Conservation (phyloP, 495 filamentous ascomycete genomes). For the Acidomyces sp. region DNA sequence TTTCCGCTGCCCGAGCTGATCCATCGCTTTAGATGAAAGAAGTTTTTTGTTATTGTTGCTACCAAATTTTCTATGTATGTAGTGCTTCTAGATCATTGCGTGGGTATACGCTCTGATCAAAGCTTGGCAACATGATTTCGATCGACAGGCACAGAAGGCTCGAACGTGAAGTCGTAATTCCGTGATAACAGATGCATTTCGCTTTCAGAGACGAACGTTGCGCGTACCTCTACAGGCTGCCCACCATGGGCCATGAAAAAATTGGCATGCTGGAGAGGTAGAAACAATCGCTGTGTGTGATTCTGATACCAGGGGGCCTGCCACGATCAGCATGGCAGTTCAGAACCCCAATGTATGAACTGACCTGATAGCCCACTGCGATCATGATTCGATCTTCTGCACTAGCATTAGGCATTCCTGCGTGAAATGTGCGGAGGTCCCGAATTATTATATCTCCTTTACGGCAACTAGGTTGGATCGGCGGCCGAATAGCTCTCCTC, state of each 20-base stretch:
- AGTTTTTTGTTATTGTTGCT: too few species aligned
- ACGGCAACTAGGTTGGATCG: conserved; percentile 35
- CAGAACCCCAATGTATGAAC: background rate
- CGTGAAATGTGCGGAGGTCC: conserved; percentile 47
- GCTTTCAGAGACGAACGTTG: background rate
- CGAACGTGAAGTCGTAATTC: conserved; percentile 2
- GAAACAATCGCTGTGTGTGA: background rate
- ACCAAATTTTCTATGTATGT: too few species aligned
- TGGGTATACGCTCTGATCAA: too few species aligned
- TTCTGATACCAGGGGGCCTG: background rate
- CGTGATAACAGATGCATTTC: background rate
- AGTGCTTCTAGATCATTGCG: too few species aligned
- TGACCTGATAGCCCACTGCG: conserved; percentile 31
- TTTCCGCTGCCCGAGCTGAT: too few species aligned
- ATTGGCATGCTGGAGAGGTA: background rate
- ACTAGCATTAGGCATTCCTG: conserved; percentile 42
- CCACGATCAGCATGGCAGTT: background rate
- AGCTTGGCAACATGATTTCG: background rate
- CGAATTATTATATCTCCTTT: conserved; percentile 41
- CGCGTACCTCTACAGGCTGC: background rate
- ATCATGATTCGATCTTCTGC: conserved; percentile 41
- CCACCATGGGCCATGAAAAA: background rate
- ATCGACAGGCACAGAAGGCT: background rate
- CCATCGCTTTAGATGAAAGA: too few species aligned
- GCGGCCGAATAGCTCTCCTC: conserved; percentile 28